phyloP scores from a whole-genome alignment of 805 yeast species.

The Cyberlindnera subsufficiens region DNA sequence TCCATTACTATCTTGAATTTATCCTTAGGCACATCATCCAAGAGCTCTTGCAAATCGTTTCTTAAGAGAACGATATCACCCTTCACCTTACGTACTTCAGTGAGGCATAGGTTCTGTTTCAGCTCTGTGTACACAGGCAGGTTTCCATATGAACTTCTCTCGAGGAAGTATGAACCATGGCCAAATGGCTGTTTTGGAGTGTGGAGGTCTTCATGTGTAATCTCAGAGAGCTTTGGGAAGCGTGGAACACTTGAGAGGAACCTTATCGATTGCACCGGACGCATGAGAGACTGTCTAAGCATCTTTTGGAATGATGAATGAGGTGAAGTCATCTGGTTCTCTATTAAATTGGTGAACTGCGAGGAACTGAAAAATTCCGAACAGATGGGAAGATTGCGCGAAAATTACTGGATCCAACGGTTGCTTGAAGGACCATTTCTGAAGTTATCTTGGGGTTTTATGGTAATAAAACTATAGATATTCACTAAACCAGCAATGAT shows the following conservation, averaged over 20 bases:
- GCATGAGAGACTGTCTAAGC: neutral
- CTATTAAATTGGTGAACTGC: no score
- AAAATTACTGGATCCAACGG: no score
- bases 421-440: no score
- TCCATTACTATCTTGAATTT: constrained; percentile 43
- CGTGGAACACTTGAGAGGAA: constrained; percentile 3
- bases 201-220: constrained; percentile 24
- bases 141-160: constrained; percentile 56
- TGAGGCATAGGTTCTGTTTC: constrained; percentile 56
- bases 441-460: no score
- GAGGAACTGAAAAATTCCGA: no score
- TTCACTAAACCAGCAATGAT: no score
- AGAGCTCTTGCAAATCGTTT: constrained; percentile 49
- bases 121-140: constrained; percentile 76
- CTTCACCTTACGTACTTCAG: constrained; percentile 65
- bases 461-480: no score
- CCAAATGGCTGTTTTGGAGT: constrained; percentile 20
- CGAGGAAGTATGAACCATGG: constrained; percentile 27
- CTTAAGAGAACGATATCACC: constrained; percentile 67
- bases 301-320: neutral
- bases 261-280: neutral
- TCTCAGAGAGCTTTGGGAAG: constrained; percentile 26
- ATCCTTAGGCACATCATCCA: constrained; percentile 42
- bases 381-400: no score
- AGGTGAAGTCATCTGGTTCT: no score